These are phyloP conservation scores for Lathyrus tuberosus DNA, from an alignment of 306 rosid species.

Conservation along the genomic window DNA sequence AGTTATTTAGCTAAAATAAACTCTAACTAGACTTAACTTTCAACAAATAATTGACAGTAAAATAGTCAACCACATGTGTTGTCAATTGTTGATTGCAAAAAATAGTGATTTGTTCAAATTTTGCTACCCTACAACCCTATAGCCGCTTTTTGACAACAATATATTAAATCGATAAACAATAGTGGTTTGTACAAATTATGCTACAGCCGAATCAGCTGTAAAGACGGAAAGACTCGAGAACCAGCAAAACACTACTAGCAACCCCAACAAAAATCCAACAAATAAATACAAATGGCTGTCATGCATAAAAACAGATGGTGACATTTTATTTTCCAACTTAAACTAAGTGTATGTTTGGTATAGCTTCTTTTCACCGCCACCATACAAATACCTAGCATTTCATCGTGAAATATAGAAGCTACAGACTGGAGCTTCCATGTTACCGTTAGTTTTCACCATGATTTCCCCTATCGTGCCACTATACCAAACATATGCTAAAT, in stretches of 20 bases:
- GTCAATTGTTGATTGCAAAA: neutral
- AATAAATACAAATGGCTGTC: constrained; percentile 1
- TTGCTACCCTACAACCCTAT: neutral
- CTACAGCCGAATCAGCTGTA: neutral
- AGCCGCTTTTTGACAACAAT: neutral
- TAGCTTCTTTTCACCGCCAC: no score
- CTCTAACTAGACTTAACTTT: neutral
- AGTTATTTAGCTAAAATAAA: constrained; percentile 13
- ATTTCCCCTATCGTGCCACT: no score
- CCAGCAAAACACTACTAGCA: constrained; percentile 13
- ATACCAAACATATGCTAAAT: no score
- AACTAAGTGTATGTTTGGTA: no score
- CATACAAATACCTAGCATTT: no score
- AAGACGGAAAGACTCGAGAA: neutral
- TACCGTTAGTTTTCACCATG: no score
- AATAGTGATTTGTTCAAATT: neutral
- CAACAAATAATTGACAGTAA: neutral
- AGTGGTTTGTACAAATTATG: neutral
- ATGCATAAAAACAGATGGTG: constrained; percentile 3
- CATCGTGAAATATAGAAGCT: no score
- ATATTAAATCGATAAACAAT: neutral
- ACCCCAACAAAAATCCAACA: neutral
- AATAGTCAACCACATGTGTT: constrained; percentile 3
- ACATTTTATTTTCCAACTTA: neutral
- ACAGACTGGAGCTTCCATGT: no score